Evolutionary conservation across 148 eudicot species (phyloP).

Genomic region (Hydrangea macrophylla): DNA sequence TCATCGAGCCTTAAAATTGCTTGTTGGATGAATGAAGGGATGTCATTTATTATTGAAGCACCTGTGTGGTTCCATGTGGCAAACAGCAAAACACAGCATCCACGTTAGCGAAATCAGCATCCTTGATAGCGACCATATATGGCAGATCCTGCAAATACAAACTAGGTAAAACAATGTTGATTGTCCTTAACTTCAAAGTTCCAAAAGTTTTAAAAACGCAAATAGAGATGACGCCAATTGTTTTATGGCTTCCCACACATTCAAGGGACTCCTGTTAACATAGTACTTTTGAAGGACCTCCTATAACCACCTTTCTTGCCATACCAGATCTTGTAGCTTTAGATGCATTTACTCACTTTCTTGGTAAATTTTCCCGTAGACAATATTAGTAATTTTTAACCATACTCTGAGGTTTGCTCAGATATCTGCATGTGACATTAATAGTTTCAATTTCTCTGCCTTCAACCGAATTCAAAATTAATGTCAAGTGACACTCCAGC

Average conservation of each 20-base stretch:
- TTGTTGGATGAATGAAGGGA: not conserved
- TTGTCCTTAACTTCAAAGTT: not conserved
- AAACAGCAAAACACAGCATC: constrained; percentile 99
- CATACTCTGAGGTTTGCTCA: no score
- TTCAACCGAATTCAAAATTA: no score
- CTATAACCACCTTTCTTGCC: no score
- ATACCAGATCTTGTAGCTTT: no score
- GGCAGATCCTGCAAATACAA: constrained; percentile 63
- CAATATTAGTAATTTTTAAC: no score
- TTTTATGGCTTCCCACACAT: not conserved
- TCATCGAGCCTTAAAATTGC: not conserved
- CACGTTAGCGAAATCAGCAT: constrained; percentile 81
- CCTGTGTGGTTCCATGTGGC: constrained; percentile 99
- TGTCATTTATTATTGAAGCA: constrained; percentile 12
- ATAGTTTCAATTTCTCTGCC: no score
- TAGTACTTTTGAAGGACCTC: no score
- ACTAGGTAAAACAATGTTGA: not conserved
- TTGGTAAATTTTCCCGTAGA: no score
- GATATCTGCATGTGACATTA: no score
- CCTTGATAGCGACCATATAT: constrained; percentile 74
- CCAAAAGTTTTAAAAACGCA: not conserved
- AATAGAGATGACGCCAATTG: not conserved
- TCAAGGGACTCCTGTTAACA: no score
- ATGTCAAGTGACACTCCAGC: no score
- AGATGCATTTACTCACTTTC: no score